Conservation (phyloP, 2,329 filamentous ascomycete species). For the Calonectria ilicicola region DNA sequence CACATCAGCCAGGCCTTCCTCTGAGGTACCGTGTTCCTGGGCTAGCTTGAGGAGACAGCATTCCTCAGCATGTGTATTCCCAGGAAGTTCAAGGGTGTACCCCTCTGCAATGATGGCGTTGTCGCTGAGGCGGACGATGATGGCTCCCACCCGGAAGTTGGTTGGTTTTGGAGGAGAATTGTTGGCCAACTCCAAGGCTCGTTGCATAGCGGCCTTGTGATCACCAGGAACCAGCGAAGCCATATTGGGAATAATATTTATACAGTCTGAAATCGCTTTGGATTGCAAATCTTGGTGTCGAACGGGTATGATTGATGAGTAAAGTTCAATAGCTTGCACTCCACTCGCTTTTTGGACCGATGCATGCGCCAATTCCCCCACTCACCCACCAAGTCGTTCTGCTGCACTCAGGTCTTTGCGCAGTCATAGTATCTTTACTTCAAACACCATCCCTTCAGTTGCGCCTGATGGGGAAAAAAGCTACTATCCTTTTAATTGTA, state of each 20-base stretch:
- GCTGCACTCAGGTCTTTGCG: not conserved
- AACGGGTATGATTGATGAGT: not conserved
- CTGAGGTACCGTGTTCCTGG: slow-evolving; percentile 58
- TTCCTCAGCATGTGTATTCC: slow-evolving; percentile 97
- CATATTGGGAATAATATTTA: slow-evolving; percentile 32
- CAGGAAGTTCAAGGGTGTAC: slow-evolving; percentile 89
- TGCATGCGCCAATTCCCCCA: not conserved
- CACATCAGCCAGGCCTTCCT: slow-evolving; percentile 64
- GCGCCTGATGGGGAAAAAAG: no score
- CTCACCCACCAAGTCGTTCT: not conserved
- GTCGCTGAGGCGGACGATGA: slow-evolving; percentile 74
- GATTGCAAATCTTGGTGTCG: not conserved
- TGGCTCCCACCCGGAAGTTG: slow-evolving; percentile 94
- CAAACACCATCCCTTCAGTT: no score
- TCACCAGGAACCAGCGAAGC: slow-evolving; percentile 47
- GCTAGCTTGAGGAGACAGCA: slow-evolving; percentile 85
- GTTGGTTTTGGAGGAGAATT: slow-evolving; percentile 87
- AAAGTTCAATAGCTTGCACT: not conserved
- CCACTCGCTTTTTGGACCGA: not conserved
- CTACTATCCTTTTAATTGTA: no score
- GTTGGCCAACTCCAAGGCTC: slow-evolving; percentile 80
- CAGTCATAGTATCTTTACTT: not conserved
- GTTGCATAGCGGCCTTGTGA: slow-evolving; percentile 69
- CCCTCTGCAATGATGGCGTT: slow-evolving; percentile 79
- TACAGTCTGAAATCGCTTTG: not conserved